A percentile compares a stretch with the other conserved stretches of the same genome.
phyloP scores from a whole-genome alignment of 75 land plant species.

The Sequoiadendron giganteum region DNA sequence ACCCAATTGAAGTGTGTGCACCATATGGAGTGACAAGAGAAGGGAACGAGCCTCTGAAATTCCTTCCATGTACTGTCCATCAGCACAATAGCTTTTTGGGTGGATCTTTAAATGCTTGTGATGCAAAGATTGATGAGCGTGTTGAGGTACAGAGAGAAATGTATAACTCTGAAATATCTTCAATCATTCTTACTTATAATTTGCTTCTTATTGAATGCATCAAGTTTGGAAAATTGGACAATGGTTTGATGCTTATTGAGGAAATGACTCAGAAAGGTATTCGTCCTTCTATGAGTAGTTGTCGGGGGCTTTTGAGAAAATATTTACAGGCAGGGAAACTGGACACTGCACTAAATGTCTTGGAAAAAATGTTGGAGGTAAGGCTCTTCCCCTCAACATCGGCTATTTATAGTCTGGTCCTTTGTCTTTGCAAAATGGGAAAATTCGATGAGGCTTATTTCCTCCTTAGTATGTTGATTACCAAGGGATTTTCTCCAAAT shows the following conservation, averaged over 20 bases:
- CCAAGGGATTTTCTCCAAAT: slow-evolving; percentile 23
- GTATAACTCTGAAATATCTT: slow-evolving; percentile 20
- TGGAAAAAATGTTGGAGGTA: slow-evolving; percentile 27
- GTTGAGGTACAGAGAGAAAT: slow-evolving; percentile 20
- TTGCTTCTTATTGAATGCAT: slow-evolving; percentile 31
- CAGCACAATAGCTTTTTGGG: slow-evolving; percentile 30
- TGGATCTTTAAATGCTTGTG: slow-evolving; percentile 15
- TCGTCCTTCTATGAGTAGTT: slow-evolving; percentile 26
- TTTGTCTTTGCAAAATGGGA: slow-evolving; percentile 15
- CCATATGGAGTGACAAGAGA: slow-evolving; percentile 12
- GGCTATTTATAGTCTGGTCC: slow-evolving; percentile 16
- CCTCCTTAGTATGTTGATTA: slow-evolving; percentile 15
- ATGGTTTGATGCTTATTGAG: slow-evolving; percentile 17
- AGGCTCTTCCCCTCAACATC: slow-evolving; percentile 17
- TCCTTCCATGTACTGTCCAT: slow-evolving; percentile 5
- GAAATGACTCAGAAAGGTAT: slow-evolving; percentile 31
- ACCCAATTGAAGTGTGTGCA: background rate
- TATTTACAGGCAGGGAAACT: slow-evolving; percentile 18
- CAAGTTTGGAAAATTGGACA: slow-evolving; percentile 23
- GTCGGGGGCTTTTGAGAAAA: slow-evolving; percentile 25
- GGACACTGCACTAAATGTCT: slow-evolving; percentile 13
- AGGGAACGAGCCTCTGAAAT: slow-evolving; percentile 15
- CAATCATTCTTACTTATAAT: slow-evolving; percentile 27
- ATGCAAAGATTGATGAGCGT: slow-evolving; percentile 7
- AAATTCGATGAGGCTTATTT: slow-evolving; percentile 23